Base-by-base conservation (phyloP, 2,329 filamentous ascomycete species). In the Cladorrhinum sp. region DNA sequence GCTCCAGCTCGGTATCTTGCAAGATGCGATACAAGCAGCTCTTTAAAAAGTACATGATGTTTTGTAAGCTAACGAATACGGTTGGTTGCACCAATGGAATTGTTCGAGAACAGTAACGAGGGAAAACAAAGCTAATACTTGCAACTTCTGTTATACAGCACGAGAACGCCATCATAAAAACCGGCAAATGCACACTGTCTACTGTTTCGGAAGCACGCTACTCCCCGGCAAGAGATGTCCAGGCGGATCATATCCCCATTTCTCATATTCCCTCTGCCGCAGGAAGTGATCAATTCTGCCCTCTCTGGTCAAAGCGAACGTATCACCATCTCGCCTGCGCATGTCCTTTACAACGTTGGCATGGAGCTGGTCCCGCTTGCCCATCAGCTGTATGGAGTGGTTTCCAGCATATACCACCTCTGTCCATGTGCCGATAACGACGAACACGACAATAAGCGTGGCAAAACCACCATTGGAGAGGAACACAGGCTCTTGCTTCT, bases 391-490 rank as follows among this genome's bases (percentile, higher is more conserved):
- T 8, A 80, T 75, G 1, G 87, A 85, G 59, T 84, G 82, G 30
- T 82, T 80, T 46, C 83, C 86, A 12, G 90, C 88, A 63, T 90
- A 82, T 2, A 85, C 86, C 36, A 86, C 86, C 74, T 96, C 92
- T 10, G 86, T 82, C 62, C 91, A 82, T 18, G 86, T 86, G 0
- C 88, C 92, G 10, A 93, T 74, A 10, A 89, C 76, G 12, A 90
- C 84, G 36, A 92, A 80, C 2, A 87, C 75, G 28, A 91, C 77
- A 2, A 98, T 77, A n/a, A 96, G 74, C 5, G 84, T 79, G 7
- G 88, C 84, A 71, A 98, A 98, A 12, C 86, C 82, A 48, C 86
- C 85, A 70, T 96, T 96, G 61, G 89, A 90, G 76, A 94, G 86
- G 74, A 86, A 90, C 57, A 87, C 68, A 0, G 83, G 82, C 64